These are phyloP conservation scores for Hypoxylon sp. DNA, from an alignment of 2,329 filamentous ascomycete species.

Conservation along the genomic window DNA sequence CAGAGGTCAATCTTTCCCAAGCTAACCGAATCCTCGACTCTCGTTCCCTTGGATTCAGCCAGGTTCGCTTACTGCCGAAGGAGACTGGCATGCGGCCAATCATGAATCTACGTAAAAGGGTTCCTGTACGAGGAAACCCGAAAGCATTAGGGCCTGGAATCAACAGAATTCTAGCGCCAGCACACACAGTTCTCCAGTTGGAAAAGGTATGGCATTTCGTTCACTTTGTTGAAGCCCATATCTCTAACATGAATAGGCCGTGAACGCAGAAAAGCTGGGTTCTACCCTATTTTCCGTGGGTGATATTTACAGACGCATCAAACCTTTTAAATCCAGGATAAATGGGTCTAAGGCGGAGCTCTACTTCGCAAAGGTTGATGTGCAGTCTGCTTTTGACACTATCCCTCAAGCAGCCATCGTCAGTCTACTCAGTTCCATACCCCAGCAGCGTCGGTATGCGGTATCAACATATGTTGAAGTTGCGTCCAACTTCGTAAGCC, in stretches of 20 bases:
- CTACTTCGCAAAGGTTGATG: slow-evolving; percentile 94
- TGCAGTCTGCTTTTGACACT: slow-evolving; percentile 93
- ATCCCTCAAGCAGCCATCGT: slow-evolving; percentile 87
- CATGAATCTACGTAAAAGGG: slow-evolving; percentile 82
- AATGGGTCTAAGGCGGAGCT: slow-evolving; percentile 62
- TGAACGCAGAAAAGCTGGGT: slow-evolving; percentile 75
- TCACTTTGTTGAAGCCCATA: not conserved
- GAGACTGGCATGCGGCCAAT: slow-evolving; percentile 82
- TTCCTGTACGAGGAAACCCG: slow-evolving; percentile 62
- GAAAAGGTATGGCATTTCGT: slow-evolving; percentile 72
- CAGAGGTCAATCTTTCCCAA: slow-evolving; percentile 75
- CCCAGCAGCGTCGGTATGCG: slow-evolving; percentile 73
- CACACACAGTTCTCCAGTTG: slow-evolving; percentile 82
- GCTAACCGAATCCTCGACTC: slow-evolving; percentile 72
- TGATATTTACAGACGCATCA: slow-evolving; percentile 83
- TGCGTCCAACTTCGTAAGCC: slow-evolving; percentile 58
- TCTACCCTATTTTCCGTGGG: slow-evolving; percentile 85
- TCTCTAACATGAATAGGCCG: slow-evolving; percentile 54
- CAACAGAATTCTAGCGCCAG: slow-evolving; percentile 74
- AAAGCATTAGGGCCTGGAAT: slow-evolving; percentile 60
- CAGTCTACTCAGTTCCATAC: slow-evolving; percentile 72
- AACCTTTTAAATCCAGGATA: slow-evolving; percentile 73
- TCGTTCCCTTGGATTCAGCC: slow-evolving; percentile 80
- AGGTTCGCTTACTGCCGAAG: slow-evolving; percentile 88
- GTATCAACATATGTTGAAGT: slow-evolving; percentile 83